Percentiles rank a stretch among this genome's conserved stretches.
phyloP scores from a whole-genome alignment of 331 rosid genomes.

The Quercus lobata region DNA sequence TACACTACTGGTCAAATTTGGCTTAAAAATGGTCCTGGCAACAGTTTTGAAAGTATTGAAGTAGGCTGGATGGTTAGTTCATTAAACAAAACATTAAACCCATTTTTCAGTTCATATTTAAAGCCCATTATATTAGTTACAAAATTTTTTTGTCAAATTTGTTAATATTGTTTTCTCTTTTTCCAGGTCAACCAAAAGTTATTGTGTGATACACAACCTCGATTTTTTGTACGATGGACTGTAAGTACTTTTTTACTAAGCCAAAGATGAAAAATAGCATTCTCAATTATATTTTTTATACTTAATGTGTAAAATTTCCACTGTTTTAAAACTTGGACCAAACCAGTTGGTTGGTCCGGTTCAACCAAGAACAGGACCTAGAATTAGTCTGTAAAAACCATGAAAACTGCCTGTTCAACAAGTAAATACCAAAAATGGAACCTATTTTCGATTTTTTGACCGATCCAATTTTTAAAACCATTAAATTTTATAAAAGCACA shows the following conservation, averaged over 20 bases:
- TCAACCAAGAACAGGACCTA: too few relatives aligned
- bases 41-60: conserved; percentile 52
- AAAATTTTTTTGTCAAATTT: too few relatives aligned
- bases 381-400: too few relatives aligned
- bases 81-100: background rate
- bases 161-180: background rate
- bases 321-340: too few relatives aligned
- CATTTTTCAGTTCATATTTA: background rate
- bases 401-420: too few relatives aligned
- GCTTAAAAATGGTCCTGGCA: conserved; percentile 33
- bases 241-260: conserved; percentile 26
- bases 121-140: background rate
- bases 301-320: too few relatives aligned
- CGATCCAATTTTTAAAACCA: too few relatives aligned
- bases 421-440: too few relatives aligned
- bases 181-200: conserved; percentile 54
- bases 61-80: conserved; percentile 55
- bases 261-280: background rate
- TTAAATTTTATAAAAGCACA: background rate
- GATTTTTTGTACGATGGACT: conserved; percentile 53
- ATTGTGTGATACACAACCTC: conserved; percentile 36
- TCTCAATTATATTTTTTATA: background rate
- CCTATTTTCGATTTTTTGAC: too few relatives aligned
- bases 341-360: too few relatives aligned
- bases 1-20: conserved; percentile 60